Conservation (phyloP, 1,284 basidiomycete genomes). For the Moesziomyces parantarcticus region DNA sequence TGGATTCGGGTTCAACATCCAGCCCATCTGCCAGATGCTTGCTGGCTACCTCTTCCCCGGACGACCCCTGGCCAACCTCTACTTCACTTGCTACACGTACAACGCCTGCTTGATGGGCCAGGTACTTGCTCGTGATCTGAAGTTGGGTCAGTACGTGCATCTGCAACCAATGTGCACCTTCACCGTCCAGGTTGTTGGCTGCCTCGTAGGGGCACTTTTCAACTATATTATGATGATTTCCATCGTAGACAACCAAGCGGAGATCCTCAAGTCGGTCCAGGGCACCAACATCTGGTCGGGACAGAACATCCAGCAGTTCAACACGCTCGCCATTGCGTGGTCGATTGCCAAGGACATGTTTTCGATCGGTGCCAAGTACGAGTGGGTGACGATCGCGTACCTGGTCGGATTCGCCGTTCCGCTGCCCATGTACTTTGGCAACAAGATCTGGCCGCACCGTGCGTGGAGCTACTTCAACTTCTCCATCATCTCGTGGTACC, state of each 20-base stretch:
- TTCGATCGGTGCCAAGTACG: slow-evolving; percentile 31
- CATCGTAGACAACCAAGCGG: slow-evolving; percentile 26
- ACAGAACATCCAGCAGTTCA: slow-evolving; percentile 46
- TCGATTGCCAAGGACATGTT: slow-evolving; percentile 46
- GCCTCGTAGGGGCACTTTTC: slow-evolving; percentile 42
- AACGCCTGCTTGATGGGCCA: slow-evolving; percentile 31
- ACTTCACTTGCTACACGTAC: slow-evolving; percentile 50
- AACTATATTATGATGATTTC: slow-evolving; percentile 46
- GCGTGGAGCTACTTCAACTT: slow-evolving; percentile 43
- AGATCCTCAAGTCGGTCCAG: slow-evolving; percentile 42
- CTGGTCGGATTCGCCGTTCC: slow-evolving; percentile 28
- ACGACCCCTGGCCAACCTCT: slow-evolving; percentile 53
- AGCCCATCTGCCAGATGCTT: slow-evolving; percentile 51
- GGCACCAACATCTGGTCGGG: slow-evolving; percentile 51
- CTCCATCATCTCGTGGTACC: slow-evolving; percentile 45
- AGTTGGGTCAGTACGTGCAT: slow-evolving; percentile 57
- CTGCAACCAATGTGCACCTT: slow-evolving; percentile 43
- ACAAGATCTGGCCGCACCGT: slow-evolving; percentile 38
- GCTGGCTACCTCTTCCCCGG: slow-evolving; percentile 46
- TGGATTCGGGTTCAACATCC: slow-evolving; percentile 45
- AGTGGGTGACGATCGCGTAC: slow-evolving; percentile 37
- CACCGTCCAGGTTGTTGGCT: slow-evolving; percentile 36
- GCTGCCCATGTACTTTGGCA: slow-evolving; percentile 27
- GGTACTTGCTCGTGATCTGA: slow-evolving; percentile 34
- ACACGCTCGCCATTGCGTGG: slow-evolving; percentile 48